phyloP scores from a whole-genome alignment of 176 grass and related monocot genomes.

The Aegilops sharonensis region DNA sequence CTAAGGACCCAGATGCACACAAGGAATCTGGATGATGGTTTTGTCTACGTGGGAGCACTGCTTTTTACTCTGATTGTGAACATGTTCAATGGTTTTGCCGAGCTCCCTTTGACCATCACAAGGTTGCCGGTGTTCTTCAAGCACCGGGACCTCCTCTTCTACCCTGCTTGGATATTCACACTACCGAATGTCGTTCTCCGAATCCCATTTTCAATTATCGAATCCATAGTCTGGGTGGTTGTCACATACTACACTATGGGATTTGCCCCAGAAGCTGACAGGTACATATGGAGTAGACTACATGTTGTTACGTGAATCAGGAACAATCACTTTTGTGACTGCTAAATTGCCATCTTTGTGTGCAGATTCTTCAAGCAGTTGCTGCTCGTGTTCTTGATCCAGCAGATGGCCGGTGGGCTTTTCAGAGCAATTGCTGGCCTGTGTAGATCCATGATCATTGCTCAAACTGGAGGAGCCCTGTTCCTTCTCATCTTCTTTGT shows the following conservation, averaged over 20 bases:
- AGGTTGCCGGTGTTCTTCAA: constrained; percentile 97
- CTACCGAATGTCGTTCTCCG: constrained; percentile 73
- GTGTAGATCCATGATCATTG: constrained; percentile 90
- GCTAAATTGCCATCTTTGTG: constrained; percentile 25
- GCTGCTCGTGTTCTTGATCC: constrained; percentile 81
- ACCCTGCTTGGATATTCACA: constrained; percentile 90
- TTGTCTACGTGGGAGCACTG: constrained; percentile 80
- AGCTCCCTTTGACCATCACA: constrained; percentile 81
- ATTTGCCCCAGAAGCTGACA: constrained; percentile 84
- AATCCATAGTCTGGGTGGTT: constrained; percentile 77
- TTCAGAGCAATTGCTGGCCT: constrained; percentile 84
- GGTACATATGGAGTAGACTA: constrained; percentile 40
- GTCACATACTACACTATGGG: constrained; percentile 89
- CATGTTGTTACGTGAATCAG: not conserved
- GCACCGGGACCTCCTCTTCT: constrained; percentile 93
- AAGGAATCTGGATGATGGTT: constrained; percentile 57
- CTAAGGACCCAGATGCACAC: constrained; percentile 76
- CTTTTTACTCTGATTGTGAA: constrained; percentile 82
- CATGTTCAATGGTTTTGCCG: constrained; percentile 96
- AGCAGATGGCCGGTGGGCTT: constrained; percentile 91
- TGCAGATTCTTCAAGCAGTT: constrained; percentile 98
- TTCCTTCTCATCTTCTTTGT: constrained; percentile 81
- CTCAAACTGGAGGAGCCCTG: constrained; percentile 88
- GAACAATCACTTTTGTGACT: not conserved
- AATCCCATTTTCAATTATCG: constrained; percentile 86